Evolutionary conservation across 1,284 basidiomycete species (phyloP).

Genomic region (Lignosus rhinocerotis): DNA sequence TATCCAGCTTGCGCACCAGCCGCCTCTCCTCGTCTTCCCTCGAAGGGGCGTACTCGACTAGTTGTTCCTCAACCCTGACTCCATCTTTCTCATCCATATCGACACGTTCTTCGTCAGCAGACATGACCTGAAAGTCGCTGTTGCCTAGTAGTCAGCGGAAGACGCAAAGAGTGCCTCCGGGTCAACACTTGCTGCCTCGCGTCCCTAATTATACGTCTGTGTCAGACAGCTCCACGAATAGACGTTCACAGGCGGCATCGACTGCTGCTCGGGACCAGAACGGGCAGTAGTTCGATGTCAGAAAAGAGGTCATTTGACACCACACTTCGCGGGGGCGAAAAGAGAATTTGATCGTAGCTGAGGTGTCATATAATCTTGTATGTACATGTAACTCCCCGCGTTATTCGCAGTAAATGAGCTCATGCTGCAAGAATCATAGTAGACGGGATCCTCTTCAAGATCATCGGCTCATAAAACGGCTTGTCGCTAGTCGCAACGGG

Average conservation of each 20-base stretch:
- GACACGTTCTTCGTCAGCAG: background rate
- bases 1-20: conserved; percentile 66
- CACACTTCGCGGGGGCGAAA: too few species aligned
- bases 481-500: too few species aligned
- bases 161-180: background rate
- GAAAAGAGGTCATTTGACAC: too few species aligned
- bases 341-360: too few species aligned
- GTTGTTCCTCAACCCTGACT: background rate
- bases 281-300: too few species aligned
- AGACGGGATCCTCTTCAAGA: too few species aligned
- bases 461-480: too few species aligned
- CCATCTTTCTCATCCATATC: background rate
- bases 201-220: background rate
- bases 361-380: too few species aligned
- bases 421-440: too few species aligned
- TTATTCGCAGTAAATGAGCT: too few species aligned
- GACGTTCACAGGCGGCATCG: background rate
- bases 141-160: background rate
- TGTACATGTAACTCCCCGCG: too few species aligned
- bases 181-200: background rate
- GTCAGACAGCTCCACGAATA: background rate
- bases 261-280: background rate
- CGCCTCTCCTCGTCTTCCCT: conserved; percentile 47
- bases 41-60: background rate
- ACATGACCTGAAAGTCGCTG: background rate